phyloP scores from a whole-genome alignment of 2,329 filamentous ascomycete species.

The Colletotrichum falcatum region DNA sequence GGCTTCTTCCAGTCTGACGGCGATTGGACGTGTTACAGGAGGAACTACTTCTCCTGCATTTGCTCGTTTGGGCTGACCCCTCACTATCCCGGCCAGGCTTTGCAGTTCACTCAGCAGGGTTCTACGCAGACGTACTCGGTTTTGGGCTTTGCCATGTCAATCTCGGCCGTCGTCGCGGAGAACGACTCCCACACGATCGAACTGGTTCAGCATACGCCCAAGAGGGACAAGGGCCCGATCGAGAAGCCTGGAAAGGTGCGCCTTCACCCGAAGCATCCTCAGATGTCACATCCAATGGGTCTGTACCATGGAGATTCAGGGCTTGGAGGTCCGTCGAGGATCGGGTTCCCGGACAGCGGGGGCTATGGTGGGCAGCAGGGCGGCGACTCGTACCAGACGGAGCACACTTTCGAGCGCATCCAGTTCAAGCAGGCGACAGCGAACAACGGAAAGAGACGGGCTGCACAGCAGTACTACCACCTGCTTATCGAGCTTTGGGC shows the following conservation, averaged over 20 bases:
- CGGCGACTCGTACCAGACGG: conserved; percentile 58
- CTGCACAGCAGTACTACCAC: conserved; percentile 93
- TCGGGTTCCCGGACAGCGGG: conserved; percentile 50
- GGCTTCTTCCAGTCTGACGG: conserved; percentile 85
- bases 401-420: conserved; percentile 84
- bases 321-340: conserved; percentile 49
- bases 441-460: conserved; percentile 91
- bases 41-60: conserved; percentile 90
- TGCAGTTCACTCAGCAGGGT: conserved; percentile 64
- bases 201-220: conserved; percentile 90
- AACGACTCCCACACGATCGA: conserved; percentile 82
- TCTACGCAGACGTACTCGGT: conserved; percentile 72
- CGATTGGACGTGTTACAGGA: conserved; percentile 92
- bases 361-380: conserved; percentile 48
- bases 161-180: conserved; percentile 85
- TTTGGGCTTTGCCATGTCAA: conserved; percentile 82
- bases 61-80: conserved; percentile 81
- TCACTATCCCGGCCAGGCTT: conserved; percentile 57
- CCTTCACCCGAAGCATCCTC: conserved; percentile 74
- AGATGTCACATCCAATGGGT: conserved; percentile 58
- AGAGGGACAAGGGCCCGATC: conserved; percentile 88
- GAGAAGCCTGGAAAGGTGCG: conserved; percentile 77
- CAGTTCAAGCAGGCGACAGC: conserved; percentile 95
- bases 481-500: conserved; percentile 88
- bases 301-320: conserved; percentile 57